These are phyloP conservation scores for Brassica nigra DNA, from an alignment of 345 rosid genomes.

Conservation along the genomic window DNA sequence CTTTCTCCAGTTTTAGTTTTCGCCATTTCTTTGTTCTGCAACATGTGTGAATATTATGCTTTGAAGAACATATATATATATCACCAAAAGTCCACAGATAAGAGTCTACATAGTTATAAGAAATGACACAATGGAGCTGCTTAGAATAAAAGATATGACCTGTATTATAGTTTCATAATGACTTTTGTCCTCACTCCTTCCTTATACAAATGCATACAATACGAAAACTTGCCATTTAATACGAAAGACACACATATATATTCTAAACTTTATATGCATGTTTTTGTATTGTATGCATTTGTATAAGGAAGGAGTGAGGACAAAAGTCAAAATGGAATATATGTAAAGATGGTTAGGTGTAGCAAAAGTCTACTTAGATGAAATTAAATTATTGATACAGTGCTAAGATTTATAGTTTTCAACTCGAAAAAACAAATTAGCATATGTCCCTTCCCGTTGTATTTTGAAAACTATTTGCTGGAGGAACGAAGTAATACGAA, in stretches of 20 bases:
- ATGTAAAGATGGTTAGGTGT: slow-evolving; percentile 14
- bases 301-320: slow-evolving; percentile 19
- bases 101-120: slow-evolving; percentile 11
- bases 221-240: background rate
- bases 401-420: background rate
- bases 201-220: slow-evolving; percentile 17
- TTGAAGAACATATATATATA: slow-evolving; percentile 33
- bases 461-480: background rate
- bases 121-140: slow-evolving; percentile 35
- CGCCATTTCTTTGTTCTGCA: slow-evolving; percentile 8
- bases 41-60: slow-evolving; percentile 16
- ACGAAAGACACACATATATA: background rate
- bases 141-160: slow-evolving; percentile 22
- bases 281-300: slow-evolving; percentile 4
- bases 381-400: background rate
- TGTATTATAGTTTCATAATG: slow-evolving; percentile 3
- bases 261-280: background rate
- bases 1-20: slow-evolving; percentile 52
- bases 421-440: background rate
- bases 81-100: slow-evolving; percentile 18
- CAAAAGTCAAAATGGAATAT: slow-evolving; percentile 20
- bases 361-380: slow-evolving; percentile 12
- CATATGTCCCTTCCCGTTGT: background rate
- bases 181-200: slow-evolving; percentile 19
- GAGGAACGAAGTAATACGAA: background rate